A percentile compares a stretch with the other conserved stretches of the same genome.
Conservation (phyloP, 2,329 filamentous ascomycete genomes). For the Cercospora berteroae region DNA sequence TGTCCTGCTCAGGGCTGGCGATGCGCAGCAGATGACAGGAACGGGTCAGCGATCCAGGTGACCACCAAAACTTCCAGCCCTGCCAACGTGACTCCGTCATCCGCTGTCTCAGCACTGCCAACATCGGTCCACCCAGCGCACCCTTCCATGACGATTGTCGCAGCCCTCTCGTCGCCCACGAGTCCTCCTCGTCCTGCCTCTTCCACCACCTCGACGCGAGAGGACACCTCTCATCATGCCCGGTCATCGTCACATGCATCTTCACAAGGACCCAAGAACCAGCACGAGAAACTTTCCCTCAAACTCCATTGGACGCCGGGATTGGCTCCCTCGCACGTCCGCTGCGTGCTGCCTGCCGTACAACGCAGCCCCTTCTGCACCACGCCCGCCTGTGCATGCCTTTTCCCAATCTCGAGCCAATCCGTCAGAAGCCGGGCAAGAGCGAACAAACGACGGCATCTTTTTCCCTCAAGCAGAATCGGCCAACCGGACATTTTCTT, state of each 20-base stretch:
- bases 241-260: conserved; percentile 7
- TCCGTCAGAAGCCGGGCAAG: not conserved
- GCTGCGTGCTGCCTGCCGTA: conserved; percentile 3
- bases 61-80: not conserved
- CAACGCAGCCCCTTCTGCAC: not conserved
- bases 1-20: not conserved
- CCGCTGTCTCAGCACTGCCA: not conserved
- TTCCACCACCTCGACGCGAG: not conserved
- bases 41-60: conserved; percentile 1
- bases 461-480: not conserved
- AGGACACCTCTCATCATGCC: not conserved
- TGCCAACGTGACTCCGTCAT: not conserved
- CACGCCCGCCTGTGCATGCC: not conserved
- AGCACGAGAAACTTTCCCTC: not conserved
- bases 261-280: not conserved
- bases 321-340: conserved; percentile 6
- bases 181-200: not conserved
- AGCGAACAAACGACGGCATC: not conserved
- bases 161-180: not conserved
- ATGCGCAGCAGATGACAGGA: conserved; percentile 3
- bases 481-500: not conserved
- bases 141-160: not conserved
- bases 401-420: not conserved
- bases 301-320: not conserved
- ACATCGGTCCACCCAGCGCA: not conserved